Percentiles rank a stretch among this genome's conserved stretches.
Evolutionary conservation across 176 grass and related monocot species (phyloP).

Genomic region (Hordeum marinum): DNA sequence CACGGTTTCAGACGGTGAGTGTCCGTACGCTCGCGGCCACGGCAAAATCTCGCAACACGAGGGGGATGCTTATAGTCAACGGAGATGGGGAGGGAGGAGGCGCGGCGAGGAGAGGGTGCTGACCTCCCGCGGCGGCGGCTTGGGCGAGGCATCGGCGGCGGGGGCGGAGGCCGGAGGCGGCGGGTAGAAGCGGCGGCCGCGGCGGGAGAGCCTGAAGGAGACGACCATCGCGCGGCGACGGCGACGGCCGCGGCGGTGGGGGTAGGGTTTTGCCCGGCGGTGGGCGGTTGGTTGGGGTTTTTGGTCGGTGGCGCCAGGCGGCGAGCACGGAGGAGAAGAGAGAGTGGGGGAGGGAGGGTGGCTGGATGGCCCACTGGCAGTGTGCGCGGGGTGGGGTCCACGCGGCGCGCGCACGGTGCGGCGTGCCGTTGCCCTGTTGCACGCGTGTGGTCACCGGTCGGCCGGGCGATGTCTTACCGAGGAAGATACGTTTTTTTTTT

Average conservation of each 20-base stretch:
- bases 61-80: too few relatives aligned
- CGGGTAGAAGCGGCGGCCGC: slow-evolving; percentile 34
- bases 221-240: slow-evolving; percentile 31
- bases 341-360: not conserved
- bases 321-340: not conserved
- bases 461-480: too few relatives aligned
- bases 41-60: not conserved
- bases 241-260: not conserved
- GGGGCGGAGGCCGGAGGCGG: not conserved
- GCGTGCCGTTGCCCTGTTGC: not conserved
- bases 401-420: too few relatives aligned
- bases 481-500: too few relatives aligned
- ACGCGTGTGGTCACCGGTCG: too few relatives aligned
- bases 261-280: slow-evolving; percentile 32
- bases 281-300: not conserved
- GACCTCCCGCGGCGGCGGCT: not conserved
- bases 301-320: not conserved
- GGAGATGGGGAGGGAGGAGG: not conserved
- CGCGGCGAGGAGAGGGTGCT: not conserved
- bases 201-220: slow-evolving; percentile 34
- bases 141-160: not conserved
- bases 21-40: not conserved
- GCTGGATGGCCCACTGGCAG: not conserved
- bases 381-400: not conserved
- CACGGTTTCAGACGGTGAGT: not conserved